Evolutionary conservation across 345 rosid genomes (phyloP).

Genomic region (Eucalyptus pauciflora): DNA sequence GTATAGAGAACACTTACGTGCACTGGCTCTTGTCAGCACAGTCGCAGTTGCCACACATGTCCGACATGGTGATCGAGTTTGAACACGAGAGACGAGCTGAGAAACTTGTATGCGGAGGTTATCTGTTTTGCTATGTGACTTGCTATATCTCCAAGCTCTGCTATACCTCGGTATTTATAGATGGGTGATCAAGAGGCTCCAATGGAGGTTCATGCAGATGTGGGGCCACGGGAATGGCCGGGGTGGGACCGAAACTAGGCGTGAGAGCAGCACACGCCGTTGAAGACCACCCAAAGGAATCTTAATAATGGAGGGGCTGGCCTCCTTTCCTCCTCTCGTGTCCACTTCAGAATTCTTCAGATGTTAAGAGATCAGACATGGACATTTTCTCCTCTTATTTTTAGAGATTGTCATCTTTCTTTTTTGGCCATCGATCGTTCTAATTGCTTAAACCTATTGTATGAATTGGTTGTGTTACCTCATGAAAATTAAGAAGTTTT

Average conservation of each 20-base stretch:
- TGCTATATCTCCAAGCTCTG: background rate
- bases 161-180: slow-evolving; percentile 31
- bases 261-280: slow-evolving; percentile 39
- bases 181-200: background rate
- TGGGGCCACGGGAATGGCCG: background rate
- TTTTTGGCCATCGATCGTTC: background rate
- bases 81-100: background rate
- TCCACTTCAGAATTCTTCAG: slow-evolving; percentile 15
- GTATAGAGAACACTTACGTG: slow-evolving; percentile 20
- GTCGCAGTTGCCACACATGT: slow-evolving; percentile 66
- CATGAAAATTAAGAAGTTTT: background rate
- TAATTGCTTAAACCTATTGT: background rate
- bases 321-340: slow-evolving; percentile 48
- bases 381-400: background rate
- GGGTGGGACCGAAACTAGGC: background rate
- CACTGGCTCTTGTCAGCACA: slow-evolving; percentile 80
- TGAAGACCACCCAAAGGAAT: slow-evolving; percentile 18
- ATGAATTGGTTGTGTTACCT: background rate
- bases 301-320: slow-evolving; percentile 24
- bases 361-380: background rate
- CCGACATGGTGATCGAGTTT: slow-evolving; percentile 40
- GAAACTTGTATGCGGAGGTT: background rate
- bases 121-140: background rate
- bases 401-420: background rate
- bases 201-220: background rate